Base-by-base conservation (phyloP, 208 protist genomes). In the Trypanosoma lewisi region DNA sequence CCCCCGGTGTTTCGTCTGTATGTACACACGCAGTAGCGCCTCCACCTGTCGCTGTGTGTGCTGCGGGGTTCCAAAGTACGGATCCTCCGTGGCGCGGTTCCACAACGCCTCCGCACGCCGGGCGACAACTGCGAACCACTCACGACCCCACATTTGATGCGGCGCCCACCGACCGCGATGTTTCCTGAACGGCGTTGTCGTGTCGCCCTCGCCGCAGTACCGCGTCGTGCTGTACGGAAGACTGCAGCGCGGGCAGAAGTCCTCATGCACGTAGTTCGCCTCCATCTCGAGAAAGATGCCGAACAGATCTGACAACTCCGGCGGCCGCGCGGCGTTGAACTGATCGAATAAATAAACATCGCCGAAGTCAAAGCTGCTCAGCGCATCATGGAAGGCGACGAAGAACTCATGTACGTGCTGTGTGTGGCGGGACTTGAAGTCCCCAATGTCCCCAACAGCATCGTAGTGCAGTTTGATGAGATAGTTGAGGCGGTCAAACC, bases 271-370 rank as follows among this genome's bases (percentile, higher is more conserved):
- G 66, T 94, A 94, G 61, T 96, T 96, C 36, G 68, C 72, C 80
- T 96, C 87, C 87, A 96, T 96, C 72, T 96, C 90, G n/a, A 96
- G 69, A 37, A 96, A 94, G 69, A 94, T 76, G 45, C 70, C 90
- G 57, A 94, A 96, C 36, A 96, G 49, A 66, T 96, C 90, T 28
- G 78, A 54, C 27, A 96, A 73, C 41, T 78, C 64, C 55, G 45
- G 42, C n/a, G 90, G 90, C 1, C 85, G 77, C 9, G 62, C 76
- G 54, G 77, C 73, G 17, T 70, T 55, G 36, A 96, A 80, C 55
- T 89, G 77, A 30, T 89, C 77, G 25, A 71, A 44, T 27, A 96
- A 73, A 61, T 94, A 91, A 3, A 49, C 33, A 63, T 96, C 90
- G 44, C 87, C 80, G 65, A 91, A 95, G 65, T 95, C 83, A 45